phyloP scores from a whole-genome alignment of 2,329 filamentous ascomycete species.

The Davidsoniella neocaledoniae region DNA sequence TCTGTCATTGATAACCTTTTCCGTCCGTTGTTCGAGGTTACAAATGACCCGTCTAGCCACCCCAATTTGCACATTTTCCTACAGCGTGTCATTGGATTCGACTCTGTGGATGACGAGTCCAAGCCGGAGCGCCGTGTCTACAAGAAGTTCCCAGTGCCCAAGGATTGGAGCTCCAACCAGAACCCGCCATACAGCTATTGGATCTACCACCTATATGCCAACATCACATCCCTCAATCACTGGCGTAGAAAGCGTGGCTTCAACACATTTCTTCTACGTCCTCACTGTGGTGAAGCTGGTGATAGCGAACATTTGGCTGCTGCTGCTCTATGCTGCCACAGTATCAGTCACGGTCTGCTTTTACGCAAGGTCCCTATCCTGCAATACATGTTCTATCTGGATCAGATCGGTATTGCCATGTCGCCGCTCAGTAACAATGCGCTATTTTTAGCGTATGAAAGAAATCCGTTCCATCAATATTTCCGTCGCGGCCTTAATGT shows the following conservation, averaged over 20 bases:
- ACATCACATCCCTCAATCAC: conserved; percentile 79
- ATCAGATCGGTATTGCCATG: conserved; percentile 98
- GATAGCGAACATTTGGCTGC: conserved; percentile 93
- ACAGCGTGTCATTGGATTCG: conserved; percentile 88
- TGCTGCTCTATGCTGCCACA: conserved; percentile 81
- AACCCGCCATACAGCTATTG: conserved; percentile 98
- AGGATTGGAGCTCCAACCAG: conserved; percentile 76
- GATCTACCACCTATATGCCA: conserved; percentile 94
- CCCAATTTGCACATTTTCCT: conserved; percentile 90
- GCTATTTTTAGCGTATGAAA: conserved; percentile 86
- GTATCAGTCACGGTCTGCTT: conserved; percentile 86
- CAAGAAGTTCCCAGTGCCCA: conserved; percentile 84
- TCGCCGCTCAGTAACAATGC: conserved; percentile 98
- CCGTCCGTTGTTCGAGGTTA: conserved; percentile 86
- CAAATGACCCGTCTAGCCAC: conserved; percentile 67
- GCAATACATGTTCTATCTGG: conserved; percentile 94
- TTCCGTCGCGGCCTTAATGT: conserved; percentile 92
- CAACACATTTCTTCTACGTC: conserved; percentile 84
- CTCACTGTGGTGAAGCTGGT: conserved; percentile 91
- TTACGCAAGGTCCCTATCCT: conserved; percentile 86
- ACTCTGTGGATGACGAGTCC: conserved; percentile 96
- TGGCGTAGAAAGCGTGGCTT: conserved; percentile 85
- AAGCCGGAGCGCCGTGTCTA: conserved; percentile 90
- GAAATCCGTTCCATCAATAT: conserved; percentile 91
- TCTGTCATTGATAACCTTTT: conserved; percentile 85